Evolutionary conservation across 179 eudicot genomes (phyloP).

Genomic region (Beta corolliflora): DNA sequence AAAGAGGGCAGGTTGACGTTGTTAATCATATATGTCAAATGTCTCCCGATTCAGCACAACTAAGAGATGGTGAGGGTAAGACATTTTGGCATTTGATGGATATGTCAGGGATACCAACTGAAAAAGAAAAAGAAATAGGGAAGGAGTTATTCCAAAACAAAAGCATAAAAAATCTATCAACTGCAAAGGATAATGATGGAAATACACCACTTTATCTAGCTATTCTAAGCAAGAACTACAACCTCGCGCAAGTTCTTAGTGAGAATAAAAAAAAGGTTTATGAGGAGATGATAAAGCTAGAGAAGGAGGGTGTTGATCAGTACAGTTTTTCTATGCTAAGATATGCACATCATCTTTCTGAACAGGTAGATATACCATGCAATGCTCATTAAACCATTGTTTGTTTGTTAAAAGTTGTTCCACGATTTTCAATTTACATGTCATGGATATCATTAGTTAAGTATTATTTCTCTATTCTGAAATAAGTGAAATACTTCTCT

Average conservation of each 20-base stretch:
- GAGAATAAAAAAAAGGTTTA: not conserved
- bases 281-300: not conserved
- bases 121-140: not conserved
- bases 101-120: not conserved
- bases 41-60: conserved; percentile 15
- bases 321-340: not conserved
- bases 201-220: not conserved
- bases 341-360: not conserved
- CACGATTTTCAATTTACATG: no score
- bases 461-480: no score
- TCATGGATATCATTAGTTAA: no score
- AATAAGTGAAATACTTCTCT: no score
- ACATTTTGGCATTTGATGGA: conserved; percentile 10
- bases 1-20: not conserved
- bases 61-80: not conserved
- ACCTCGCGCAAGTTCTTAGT: not conserved
- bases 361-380: not conserved
- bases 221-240: not conserved
- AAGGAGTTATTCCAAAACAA: not conserved
- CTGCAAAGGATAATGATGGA: not conserved
- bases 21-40: not conserved
- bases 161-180: not conserved
- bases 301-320: not conserved
- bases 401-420: no score
- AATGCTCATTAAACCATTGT: no score